phyloP scores from a whole-genome alignment of 805 yeast genomes.

The Kodamaea fukazawae region DNA sequence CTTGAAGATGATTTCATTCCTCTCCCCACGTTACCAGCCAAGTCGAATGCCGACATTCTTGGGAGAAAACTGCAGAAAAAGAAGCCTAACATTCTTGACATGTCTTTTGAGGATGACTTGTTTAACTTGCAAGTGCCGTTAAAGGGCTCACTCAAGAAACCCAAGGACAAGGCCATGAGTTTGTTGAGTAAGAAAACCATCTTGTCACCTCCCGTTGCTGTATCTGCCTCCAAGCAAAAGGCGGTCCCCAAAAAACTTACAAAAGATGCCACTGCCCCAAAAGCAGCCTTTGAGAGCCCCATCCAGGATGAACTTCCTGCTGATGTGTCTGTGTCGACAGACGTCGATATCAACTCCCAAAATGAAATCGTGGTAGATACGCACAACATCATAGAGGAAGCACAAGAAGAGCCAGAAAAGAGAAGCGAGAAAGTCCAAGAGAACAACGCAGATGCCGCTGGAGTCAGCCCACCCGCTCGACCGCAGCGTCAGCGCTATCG shows the following conservation, averaged over 20 bases:
- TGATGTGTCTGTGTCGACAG: constrained; percentile 18
- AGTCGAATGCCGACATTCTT: neutral
- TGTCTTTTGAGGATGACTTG: constrained; percentile 15
- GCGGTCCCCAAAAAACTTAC: constrained; percentile 1
- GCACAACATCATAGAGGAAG: neutral
- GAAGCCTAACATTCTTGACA: constrained; percentile 11
- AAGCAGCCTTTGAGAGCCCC: constrained; percentile 2
- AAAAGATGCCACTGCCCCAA: neutral
- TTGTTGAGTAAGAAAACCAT: too few relatives aligned
- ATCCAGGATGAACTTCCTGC: constrained; percentile 16
- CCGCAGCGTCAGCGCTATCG: constrained; percentile 7
- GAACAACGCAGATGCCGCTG: too few relatives aligned
- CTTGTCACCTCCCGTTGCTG: neutral
- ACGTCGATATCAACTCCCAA: neutral
- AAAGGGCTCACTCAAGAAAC: constrained; percentile 1
- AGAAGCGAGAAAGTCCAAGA: too few relatives aligned
- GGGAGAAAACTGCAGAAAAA: constrained; percentile 1
- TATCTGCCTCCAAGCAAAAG: neutral
- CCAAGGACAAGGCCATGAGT: neutral
- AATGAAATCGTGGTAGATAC: neutral
- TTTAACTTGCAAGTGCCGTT: constrained; percentile 5
- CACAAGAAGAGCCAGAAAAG: constrained; percentile 1
- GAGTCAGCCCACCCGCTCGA: constrained; percentile 4
- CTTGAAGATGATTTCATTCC: constrained; percentile 8
- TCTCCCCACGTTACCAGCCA: neutral